These are phyloP conservation scores for Fraxinus latifolia DNA, from an alignment of 305 asterid genomes.

Conservation along the genomic window DNA sequence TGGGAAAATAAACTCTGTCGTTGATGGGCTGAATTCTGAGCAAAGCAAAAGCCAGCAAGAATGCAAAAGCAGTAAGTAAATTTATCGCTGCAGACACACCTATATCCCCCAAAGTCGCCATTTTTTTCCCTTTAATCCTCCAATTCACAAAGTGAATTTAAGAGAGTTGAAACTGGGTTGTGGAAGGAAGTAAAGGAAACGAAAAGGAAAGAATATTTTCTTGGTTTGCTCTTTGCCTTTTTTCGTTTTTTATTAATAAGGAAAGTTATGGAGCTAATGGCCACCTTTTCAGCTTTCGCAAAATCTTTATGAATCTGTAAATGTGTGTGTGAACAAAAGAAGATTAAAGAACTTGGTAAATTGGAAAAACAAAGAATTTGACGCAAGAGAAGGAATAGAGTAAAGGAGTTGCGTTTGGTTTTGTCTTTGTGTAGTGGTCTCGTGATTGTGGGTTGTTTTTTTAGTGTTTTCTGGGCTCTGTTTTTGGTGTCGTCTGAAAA, in stretches of 20 bases:
- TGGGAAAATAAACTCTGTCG: conserved; percentile 83
- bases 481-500: conserved; percentile 20
- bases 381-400: conserved; percentile 15
- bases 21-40: conserved; percentile 86
- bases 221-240: conserved; percentile 21
- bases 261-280: neutral
- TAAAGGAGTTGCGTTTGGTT: conserved; percentile 6
- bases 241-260: neutral
- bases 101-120: conserved; percentile 86
- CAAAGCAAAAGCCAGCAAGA: conserved; percentile 86
- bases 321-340: conserved; percentile 19
- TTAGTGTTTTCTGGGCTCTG: conserved; percentile 8
- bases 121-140: neutral
- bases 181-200: conserved; percentile 3
- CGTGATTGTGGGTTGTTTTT: conserved; percentile 29
- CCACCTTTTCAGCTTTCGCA: neutral
- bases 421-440: conserved; percentile 17
- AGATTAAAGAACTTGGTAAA: conserved; percentile 33
- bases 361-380: conserved; percentile 20
- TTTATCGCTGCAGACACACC: conserved; percentile 77
- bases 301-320: neutral
- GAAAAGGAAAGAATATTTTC: conserved; percentile 18
- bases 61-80: conserved; percentile 61
- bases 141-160: neutral
- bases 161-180: conserved; percentile 2